Evolutionary conservation across 805 yeast species (phyloP).

Genomic region (Saccharomycopsis synnaedendra): DNA sequence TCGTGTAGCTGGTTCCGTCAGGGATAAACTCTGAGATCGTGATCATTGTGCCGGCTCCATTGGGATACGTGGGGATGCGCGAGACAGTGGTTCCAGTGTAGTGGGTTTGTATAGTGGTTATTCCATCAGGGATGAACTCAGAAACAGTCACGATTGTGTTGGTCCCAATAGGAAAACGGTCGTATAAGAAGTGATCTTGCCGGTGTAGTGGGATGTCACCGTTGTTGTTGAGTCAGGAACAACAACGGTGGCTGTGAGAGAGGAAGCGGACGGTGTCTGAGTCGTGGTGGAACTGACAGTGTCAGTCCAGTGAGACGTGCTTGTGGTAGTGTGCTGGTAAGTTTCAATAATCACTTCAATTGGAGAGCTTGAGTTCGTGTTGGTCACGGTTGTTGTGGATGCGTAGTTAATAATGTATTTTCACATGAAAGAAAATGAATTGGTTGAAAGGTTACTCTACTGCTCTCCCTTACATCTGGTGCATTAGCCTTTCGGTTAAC

Average conservation of each 20-base stretch:
- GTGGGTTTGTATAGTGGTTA: not conserved
- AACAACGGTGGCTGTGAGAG: not conserved
- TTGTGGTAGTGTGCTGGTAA: too few species aligned
- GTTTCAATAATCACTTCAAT: too few species aligned
- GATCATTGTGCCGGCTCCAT: not conserved
- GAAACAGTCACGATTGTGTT: not conserved
- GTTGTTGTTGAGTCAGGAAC: not conserved
- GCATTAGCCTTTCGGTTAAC: too few species aligned
- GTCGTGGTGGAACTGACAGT: not conserved
- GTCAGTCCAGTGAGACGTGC: not conserved
- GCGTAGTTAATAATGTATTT: too few species aligned
- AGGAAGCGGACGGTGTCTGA: not conserved
- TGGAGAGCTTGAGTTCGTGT: too few species aligned
- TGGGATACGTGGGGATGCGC: not conserved
- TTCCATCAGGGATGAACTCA: constrained; percentile 3
- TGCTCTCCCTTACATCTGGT: too few species aligned
- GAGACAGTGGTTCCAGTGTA: constrained; percentile 6
- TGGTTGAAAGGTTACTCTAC: too few species aligned
- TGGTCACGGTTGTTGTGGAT: too few species aligned
- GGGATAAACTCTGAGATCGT: not conserved
- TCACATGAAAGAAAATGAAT: too few species aligned
- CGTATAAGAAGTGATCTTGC: not conserved
- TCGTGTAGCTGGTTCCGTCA: not conserved
- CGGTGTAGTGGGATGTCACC: not conserved
- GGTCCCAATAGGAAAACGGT: constrained; percentile 3